Evolutionary conservation across 2,329 filamentous ascomycete species (phyloP).

Genomic region (Pseudocercospora ulei): DNA sequence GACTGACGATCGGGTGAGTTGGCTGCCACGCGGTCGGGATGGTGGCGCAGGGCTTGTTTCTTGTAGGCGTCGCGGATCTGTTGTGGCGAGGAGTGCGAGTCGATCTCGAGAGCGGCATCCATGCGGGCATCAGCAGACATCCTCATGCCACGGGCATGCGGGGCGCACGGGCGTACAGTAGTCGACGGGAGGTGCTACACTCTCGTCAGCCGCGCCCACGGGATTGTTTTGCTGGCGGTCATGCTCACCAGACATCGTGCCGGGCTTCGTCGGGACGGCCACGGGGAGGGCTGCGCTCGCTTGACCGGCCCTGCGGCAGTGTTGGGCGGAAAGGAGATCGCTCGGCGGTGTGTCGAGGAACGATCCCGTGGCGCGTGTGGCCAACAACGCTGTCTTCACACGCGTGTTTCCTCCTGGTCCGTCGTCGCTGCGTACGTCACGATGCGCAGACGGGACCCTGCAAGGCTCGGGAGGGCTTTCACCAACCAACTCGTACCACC

Average conservation of each 20-base stretch:
- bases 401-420: too few species aligned
- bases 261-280: background rate
- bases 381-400: too few species aligned
- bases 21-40: conserved; percentile 78
- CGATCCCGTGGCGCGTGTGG: too few species aligned
- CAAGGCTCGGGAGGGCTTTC: too few species aligned
- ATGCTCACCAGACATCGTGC: conserved; percentile 4
- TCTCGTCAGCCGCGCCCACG: background rate
- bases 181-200: conserved; percentile 32
- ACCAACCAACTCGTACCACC: too few species aligned
- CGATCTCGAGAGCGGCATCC: conserved; percentile 33
- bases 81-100: conserved; percentile 61
- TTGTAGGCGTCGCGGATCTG: conserved; percentile 95
- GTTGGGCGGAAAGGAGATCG: too few species aligned
- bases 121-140: conserved; percentile 3
- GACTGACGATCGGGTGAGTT: conserved; percentile 71
- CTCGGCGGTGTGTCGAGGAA: too few species aligned
- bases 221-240: background rate
- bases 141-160: background rate
- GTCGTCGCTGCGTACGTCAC: too few species aligned
- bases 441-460: too few species aligned
- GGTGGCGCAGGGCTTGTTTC: conserved; percentile 78
- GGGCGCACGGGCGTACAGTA: conserved; percentile 23
- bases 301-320: too few species aligned
- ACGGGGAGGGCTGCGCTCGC: too few species aligned